phyloP scores from a whole-genome alignment of 2,329 filamentous ascomycete species.

The Penicillium sp. region DNA sequence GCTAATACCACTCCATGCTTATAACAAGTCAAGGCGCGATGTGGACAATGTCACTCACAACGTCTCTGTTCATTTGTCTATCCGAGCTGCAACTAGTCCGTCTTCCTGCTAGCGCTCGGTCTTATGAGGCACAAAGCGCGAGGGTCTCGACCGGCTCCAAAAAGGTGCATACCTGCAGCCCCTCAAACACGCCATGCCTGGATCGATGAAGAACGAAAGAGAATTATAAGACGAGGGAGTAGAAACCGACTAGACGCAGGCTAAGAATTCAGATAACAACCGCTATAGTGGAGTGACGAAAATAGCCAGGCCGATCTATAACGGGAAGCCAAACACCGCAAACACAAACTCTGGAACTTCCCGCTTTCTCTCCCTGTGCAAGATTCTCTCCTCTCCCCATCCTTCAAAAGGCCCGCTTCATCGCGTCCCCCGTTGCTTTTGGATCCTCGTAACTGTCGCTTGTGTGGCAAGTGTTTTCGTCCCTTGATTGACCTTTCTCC shows the following conservation, averaged over 20 bases:
- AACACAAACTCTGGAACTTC: constrained; percentile 25
- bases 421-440: constrained; percentile 11
- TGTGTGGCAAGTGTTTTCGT: constrained; percentile 14
- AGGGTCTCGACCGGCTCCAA: constrained; percentile 17
- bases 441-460: constrained; percentile 9
- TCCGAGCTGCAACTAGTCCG: not conserved
- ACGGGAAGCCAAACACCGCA: constrained; percentile 25
- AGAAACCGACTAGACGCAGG: not conserved
- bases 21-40: not conserved
- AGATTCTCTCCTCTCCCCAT: constrained; percentile 24
- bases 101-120: constrained; percentile 1
- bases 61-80: not conserved
- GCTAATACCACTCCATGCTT: not conserved
- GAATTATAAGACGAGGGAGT: not conserved
- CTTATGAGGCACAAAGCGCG: not conserved
- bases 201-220: not conserved
- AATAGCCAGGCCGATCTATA: constrained; percentile 17
- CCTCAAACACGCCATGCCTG: constrained; percentile 8
- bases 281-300: not conserved
- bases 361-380: constrained; percentile 23
- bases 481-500: constrained; percentile 19
- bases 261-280: not conserved
- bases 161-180: constrained; percentile 6
- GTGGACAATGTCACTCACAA: not conserved
- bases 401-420: constrained; percentile 10